Evolutionary conservation across 768 basidiomycete genomes (phyloP).

Genomic region (Sporobolomyces pararoseus): DNA sequence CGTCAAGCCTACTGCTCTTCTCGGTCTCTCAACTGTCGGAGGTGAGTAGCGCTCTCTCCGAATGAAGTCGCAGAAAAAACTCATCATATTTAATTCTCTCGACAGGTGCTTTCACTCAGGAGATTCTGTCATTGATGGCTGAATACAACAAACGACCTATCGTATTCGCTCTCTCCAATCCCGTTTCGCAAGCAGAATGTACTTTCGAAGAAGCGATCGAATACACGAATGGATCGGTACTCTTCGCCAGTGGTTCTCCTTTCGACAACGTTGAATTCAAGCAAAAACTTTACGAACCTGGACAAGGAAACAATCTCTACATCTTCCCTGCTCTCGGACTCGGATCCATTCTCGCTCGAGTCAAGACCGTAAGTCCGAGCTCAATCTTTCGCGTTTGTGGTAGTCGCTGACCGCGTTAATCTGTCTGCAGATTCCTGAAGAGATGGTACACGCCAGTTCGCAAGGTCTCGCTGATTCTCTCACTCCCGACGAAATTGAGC

Average conservation of each 20-base stretch:
- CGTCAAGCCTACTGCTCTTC: slow-evolving; percentile 80
- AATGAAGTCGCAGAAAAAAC: no score
- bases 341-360: slow-evolving; percentile 68
- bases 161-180: slow-evolving; percentile 90
- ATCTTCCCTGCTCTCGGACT: slow-evolving; percentile 55
- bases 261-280: slow-evolving; percentile 64
- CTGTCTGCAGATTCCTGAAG: slow-evolving; percentile 60
- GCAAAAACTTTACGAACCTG: slow-evolving; percentile 63
- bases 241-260: slow-evolving; percentile 84
- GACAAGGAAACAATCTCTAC: slow-evolving; percentile 87
- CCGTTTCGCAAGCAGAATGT: slow-evolving; percentile 58
- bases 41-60: no score
- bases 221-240: slow-evolving; percentile 61
- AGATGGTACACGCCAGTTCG: slow-evolving; percentile 84
- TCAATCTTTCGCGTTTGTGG: not conserved
- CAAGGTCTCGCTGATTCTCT: slow-evolving; percentile 73
- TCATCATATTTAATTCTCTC: no score
- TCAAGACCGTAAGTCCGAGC: slow-evolving; percentile 49
- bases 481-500: slow-evolving; percentile 62
- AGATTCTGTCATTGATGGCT: slow-evolving; percentile 71
- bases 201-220: slow-evolving; percentile 70
- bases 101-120: slow-evolving; percentile 71
- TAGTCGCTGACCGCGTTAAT: not conserved
- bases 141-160: slow-evolving; percentile 76
- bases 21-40: slow-evolving; percentile 82